These are phyloP conservation scores for Amanita phalloides DNA, from an alignment of 768 basidiomycete genomes.

Conservation along the genomic window DNA sequence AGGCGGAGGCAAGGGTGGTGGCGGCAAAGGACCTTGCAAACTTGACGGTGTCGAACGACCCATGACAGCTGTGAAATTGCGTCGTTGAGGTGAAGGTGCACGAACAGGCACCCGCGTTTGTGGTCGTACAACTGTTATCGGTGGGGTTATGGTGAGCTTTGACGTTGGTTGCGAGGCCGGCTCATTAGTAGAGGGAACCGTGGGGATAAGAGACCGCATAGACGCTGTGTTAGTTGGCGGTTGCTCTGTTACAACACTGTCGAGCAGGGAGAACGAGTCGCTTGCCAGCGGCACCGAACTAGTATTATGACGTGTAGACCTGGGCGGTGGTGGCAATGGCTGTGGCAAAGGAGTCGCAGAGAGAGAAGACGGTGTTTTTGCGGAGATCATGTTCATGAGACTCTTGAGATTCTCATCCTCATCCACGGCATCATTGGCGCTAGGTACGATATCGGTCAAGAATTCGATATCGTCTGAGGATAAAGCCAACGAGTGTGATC, in stretches of 20 bases:
- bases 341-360: slow-evolving; percentile 33
- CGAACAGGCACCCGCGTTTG: background rate
- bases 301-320: slow-evolving; percentile 22
- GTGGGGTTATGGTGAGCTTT: slow-evolving; percentile 3
- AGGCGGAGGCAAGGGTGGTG: background rate
- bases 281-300: slow-evolving; percentile 6
- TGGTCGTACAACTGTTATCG: slow-evolving; percentile 3
- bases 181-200: slow-evolving; percentile 5
- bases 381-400: slow-evolving; percentile 30
- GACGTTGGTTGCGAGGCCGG: background rate
- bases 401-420: slow-evolving; percentile 22
- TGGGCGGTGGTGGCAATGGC: slow-evolving; percentile 33
- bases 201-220: slow-evolving; percentile 9
- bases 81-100: slow-evolving; percentile 8
- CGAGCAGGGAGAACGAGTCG: slow-evolving; percentile 20
- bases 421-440: slow-evolving; percentile 31
- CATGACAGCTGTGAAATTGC: slow-evolving; percentile 20
- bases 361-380: slow-evolving; percentile 22
- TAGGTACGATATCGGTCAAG: slow-evolving; percentile 59
- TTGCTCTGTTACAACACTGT: slow-evolving; percentile 7
- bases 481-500: slow-evolving; percentile 52
- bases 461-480: slow-evolving; percentile 79
- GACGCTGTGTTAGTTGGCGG: slow-evolving; percentile 5
- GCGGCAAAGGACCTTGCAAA: slow-evolving; percentile 2
- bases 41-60: background rate